These are phyloP conservation scores for Russula ochroleuca DNA, from an alignment of 768 basidiomycete species.

Conservation along the genomic window DNA sequence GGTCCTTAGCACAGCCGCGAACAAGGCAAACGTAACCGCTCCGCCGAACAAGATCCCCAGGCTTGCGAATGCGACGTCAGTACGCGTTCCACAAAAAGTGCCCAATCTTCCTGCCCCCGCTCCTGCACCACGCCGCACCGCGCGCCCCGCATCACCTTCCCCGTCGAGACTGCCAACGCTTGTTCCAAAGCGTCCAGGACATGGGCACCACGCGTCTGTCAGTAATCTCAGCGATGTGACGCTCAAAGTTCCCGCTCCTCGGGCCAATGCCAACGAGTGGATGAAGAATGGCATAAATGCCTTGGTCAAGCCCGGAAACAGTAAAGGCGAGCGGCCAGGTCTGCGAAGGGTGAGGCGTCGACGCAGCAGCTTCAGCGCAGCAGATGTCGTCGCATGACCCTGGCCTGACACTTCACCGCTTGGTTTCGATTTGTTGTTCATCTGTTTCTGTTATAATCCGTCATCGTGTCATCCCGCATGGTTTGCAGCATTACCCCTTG, in stretches of 20 bases:
- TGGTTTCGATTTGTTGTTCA: conserved; percentile 15
- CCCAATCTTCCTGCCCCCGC: conserved; percentile 34
- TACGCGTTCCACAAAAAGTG: conserved; percentile 40
- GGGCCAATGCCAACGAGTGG: conserved; percentile 47
- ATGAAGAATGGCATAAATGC: conserved; percentile 66
- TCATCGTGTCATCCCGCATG: conserved; percentile 8
- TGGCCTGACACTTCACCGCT: conserved; percentile 4
- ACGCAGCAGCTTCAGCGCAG: conserved; percentile 83
- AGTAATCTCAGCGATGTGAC: conserved; percentile 49
- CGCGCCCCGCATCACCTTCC: conserved; percentile 58
- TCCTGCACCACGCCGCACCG: conserved; percentile 37
- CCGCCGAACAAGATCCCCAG: conserved; percentile 42
- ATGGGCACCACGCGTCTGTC: conserved; percentile 40
- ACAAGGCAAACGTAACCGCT: conserved; percentile 33
- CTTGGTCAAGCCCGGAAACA: conserved; percentile 63
- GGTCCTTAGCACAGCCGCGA: conserved; percentile 26
- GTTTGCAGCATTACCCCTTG: conserved; percentile 11
- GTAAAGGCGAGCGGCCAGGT: conserved; percentile 67
- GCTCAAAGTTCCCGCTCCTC: conserved; percentile 37
- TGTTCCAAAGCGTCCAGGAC: conserved; percentile 42
- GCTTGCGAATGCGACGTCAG: conserved; percentile 41
- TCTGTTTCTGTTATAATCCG: conserved; percentile 16
- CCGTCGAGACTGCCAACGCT: conserved; percentile 78
- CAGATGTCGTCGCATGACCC: conserved; percentile 71
- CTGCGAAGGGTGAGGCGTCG: conserved; percentile 68